These are phyloP conservation scores for Quercus wislizeni DNA, from an alignment of 306 rosid species.

Conservation along the genomic window DNA sequence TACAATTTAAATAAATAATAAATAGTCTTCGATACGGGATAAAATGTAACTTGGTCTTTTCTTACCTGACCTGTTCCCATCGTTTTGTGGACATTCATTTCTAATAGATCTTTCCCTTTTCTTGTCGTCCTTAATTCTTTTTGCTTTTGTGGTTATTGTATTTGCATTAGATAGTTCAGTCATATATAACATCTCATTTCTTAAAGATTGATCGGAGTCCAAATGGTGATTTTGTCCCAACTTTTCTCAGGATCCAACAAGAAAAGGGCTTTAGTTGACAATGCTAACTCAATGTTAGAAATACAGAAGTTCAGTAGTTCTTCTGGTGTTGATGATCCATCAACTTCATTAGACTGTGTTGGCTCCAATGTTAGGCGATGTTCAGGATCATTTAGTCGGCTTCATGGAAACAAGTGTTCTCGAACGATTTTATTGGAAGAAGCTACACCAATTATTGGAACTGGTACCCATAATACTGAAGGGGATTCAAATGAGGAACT, in stretches of 20 bases:
- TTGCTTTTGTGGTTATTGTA: neutral
- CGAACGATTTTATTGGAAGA: conserved; percentile 28
- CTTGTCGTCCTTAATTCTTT: neutral
- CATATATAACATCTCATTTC: neutral
- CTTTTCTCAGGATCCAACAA: conserved; percentile 41
- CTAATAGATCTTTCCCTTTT: neutral
- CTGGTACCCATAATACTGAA: conserved; percentile 4
- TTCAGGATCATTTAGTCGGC: conserved; percentile 23
- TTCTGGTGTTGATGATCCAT: too few species aligned
- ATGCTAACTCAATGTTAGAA: conserved; percentile 20
- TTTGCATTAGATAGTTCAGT: neutral
- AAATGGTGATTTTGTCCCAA: conserved; percentile 20
- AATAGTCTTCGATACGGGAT: neutral
- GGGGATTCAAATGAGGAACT: conserved; percentile 26
- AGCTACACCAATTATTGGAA: conserved; percentile 20
- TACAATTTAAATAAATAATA: too few species aligned
- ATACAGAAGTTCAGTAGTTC: conserved; percentile 27
- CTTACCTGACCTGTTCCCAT: neutral
- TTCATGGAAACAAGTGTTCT: conserved; percentile 17
- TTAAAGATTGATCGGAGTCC: neutral
- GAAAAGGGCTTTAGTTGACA: conserved; percentile 51
- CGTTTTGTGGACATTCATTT: neutral
- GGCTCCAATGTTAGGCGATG: conserved; percentile 9
- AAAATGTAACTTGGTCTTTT: neutral
- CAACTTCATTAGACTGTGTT: conserved; percentile 12